phyloP scores from a whole-genome alignment of 2,329 filamentous ascomycete genomes.

The Talaromyces albobiverticillius region DNA sequence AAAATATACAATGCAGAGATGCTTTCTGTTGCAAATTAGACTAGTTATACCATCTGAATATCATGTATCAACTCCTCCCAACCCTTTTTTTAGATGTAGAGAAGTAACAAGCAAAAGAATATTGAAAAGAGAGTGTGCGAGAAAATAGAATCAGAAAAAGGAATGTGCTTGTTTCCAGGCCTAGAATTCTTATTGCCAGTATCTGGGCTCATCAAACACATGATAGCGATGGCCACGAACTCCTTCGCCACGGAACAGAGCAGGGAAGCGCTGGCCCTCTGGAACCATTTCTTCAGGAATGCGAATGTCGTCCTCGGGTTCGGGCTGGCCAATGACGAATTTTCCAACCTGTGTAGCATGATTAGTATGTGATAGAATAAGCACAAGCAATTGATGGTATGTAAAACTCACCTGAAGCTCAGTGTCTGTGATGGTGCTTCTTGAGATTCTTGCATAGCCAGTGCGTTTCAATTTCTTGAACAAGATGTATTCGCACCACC shows the following conservation, averaged over 20 bases:
- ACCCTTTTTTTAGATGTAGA: background rate
- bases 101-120: background rate
- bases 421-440: conserved; percentile 92
- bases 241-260: conserved; percentile 77
- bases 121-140: too few relatives aligned
- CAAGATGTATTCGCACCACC: conserved; percentile 98
- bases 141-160: background rate
- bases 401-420: conserved; percentile 71
- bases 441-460: conserved; percentile 84
- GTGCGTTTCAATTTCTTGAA: conserved; percentile 84
- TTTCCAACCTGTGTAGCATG: conserved; percentile 66
- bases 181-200: conserved; percentile 48
- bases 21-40: background rate
- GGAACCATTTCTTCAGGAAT: conserved; percentile 72
- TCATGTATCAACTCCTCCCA: background rate
- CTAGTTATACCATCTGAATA: background rate
- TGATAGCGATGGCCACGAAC: conserved; percentile 90
- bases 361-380: conserved; percentile 17
- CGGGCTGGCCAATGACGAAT: conserved; percentile 75
- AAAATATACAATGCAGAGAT: background rate
- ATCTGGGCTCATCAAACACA: conserved; percentile 89
- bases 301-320: conserved; percentile 62
- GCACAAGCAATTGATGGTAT: background rate
- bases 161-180: background rate
- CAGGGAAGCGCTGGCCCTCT: conserved; percentile 76